Evolutionary conservation across 2,329 filamentous ascomycete genomes (phyloP), one percentile per base, ranked within the genome.

Genomic region (Penicillium sumatraense): DNA sequence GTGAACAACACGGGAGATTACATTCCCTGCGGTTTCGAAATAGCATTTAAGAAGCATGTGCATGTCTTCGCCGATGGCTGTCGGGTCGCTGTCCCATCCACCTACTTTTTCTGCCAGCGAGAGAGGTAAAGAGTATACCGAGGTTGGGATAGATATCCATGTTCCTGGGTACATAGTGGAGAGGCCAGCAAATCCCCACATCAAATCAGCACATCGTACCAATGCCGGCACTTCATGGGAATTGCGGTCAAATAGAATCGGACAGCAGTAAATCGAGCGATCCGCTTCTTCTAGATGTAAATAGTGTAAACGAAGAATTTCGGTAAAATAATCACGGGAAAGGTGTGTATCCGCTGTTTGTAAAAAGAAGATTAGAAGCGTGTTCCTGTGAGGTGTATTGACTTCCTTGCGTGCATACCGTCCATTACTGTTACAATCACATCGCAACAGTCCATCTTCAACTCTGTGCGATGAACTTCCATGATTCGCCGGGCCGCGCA

Each of bases 21-120:
- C 69, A 67, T 89, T 86, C 3, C 88, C 88, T 58, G 88, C 88
- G 16, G 89, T 81, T 1, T 87, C 86, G 61, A 90, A 90, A 76
- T 90, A 90, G 70, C 87, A 90, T 78, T 90, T 90, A 59, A 90
- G 80, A 68, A 89, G 89, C 88, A 90, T 90, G 75, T 91, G 88
- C 66, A 90, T 73, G 67, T 90, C 88, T 72, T 91, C 88, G 40
- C 88, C 88, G 62, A 91, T 90, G 18, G 88, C 87, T 57, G 89
- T 87, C 1, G 84, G 80, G 49, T 84, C 86, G 51, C 84, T 83
- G 67, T 90, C 88, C 88, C 88, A 91, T 23, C 88, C 88, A 9
- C 86, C 86, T 26, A 89, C 88, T 24, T 83, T 81, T 63, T 89
- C 87, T 36, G 88, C 83, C 14, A 91, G 75, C 42, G 83, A 80